Evolutionary conservation across 441 rosid species (phyloP).

Genomic region (Euphorbia corollata): DNA sequence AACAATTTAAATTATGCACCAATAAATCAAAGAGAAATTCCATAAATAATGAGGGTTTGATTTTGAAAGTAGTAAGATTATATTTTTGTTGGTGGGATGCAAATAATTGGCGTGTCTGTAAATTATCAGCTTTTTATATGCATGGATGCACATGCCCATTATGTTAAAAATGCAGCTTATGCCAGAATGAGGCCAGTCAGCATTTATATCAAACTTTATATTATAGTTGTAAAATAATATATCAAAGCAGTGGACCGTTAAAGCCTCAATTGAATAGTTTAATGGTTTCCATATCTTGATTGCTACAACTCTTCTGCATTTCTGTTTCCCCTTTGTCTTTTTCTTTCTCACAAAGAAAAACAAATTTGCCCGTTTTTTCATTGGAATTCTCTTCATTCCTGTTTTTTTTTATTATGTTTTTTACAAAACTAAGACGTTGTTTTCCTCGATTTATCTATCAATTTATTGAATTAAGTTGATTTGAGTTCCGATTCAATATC

Average conservation of each 20-base stretch:
- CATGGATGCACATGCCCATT: not conserved
- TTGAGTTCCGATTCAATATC: no score
- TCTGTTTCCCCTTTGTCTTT: not conserved
- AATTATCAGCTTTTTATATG: not conserved
- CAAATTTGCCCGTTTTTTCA: constrained; percentile 1
- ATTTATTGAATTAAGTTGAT: no score
- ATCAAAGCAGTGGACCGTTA: constrained; percentile 24
- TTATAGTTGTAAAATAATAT: no score
- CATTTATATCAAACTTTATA: no score
- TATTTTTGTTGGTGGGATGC: no score
- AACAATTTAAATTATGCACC: no score
- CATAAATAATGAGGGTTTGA: no score
- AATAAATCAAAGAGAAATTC: no score
- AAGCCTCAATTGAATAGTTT: not conserved
- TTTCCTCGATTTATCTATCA: no score
- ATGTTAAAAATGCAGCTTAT: not conserved
- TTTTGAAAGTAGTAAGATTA: no score
- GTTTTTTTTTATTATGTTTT: no score
- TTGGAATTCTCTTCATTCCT: not conserved
- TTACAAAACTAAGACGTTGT: no score
- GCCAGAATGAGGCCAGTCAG: not conserved
- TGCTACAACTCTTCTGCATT: constrained; percentile 1
- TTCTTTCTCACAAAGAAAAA: not conserved
- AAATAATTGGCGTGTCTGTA: not conserved
- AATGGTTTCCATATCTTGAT: not conserved